phyloP scores from a whole-genome alignment of 2,329 filamentous ascomycete genomes.

The Fonsecaea multimorphosa region DNA sequence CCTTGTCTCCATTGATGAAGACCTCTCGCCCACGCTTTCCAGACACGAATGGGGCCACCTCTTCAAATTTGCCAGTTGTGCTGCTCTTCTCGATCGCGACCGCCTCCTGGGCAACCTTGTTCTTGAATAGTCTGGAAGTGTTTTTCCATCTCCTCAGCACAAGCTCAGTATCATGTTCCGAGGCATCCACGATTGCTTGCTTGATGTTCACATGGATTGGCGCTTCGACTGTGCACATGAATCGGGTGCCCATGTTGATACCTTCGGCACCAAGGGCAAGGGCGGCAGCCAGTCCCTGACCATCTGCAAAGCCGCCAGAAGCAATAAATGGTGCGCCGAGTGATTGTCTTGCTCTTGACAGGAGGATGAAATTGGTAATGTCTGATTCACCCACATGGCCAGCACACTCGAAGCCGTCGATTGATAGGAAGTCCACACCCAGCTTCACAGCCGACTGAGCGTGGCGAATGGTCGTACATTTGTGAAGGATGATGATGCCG shows the following conservation, averaged over 20 bases:
- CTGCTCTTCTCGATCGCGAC: slow-evolving; percentile 83
- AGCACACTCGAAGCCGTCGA: slow-evolving; percentile 97
- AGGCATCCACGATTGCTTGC: slow-evolving; percentile 82
- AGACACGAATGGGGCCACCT: slow-evolving; percentile 85
- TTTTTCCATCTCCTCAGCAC: slow-evolving; percentile 92
- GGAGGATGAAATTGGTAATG: slow-evolving; percentile 66
- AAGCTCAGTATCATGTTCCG: slow-evolving; percentile 89
- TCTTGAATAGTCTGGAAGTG: slow-evolving; percentile 84
- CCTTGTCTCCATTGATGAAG: slow-evolving; percentile 87
- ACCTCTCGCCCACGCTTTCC: slow-evolving; percentile 90
- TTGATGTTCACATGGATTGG: slow-evolving; percentile 95
- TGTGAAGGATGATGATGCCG: slow-evolving; percentile 83
- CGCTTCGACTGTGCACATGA: slow-evolving; percentile 94
- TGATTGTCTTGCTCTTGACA: slow-evolving; percentile 81
- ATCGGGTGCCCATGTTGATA: slow-evolving; percentile 98
- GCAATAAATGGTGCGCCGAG: slow-evolving; percentile 91
- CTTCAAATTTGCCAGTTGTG: slow-evolving; percentile 82
- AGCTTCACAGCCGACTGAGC: slow-evolving; percentile 90
- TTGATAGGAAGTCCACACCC: slow-evolving; percentile 93
- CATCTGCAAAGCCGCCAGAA: slow-evolving; percentile 93
- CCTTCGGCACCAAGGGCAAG: slow-evolving; percentile 88
- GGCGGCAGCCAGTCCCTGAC: slow-evolving; percentile 88
- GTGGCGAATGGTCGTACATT: slow-evolving; percentile 96
- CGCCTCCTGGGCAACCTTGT: slow-evolving; percentile 83
- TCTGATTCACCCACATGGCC: slow-evolving; percentile 65